Evolutionary conservation across 2,329 filamentous ascomycete species (phyloP), one percentile per base, ranked within the genome.

Genomic region (Talaromyces funiculosus): DNA sequence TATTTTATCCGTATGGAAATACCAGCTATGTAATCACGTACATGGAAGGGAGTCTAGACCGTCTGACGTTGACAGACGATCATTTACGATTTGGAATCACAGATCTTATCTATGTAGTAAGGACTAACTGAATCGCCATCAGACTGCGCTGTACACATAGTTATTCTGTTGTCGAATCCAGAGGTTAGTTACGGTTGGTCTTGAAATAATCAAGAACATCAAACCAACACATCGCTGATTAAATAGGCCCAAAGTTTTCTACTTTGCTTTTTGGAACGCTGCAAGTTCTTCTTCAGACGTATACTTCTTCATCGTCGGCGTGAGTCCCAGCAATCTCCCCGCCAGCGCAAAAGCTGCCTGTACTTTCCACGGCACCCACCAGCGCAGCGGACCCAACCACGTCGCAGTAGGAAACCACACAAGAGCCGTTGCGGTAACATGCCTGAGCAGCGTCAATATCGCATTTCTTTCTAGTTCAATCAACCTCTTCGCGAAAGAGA

Each of bases 291-390:
- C 51, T n/a, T 54, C 51, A 26, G 51, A 54, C 16, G 51, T 54
- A 38, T 54, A 54, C 51, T 38, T 38, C 33, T 54, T 54, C 31
- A 54, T 54, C 31, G 35, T 54, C 33, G 51, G 51, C 12, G 51
- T 54, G 20, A 54, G 51, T 14, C 51, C 51, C 51, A 54, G 51
- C 33, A 53, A 53, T 24, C 49, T 37, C 3, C 49, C 49, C n/a
- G 49, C 29, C 29, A 38, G 18, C 6, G 49, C 49, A 54, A 54
- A 54, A 10, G 18, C 31, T 12, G 31, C 51, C 51, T 54, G 51
- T 33, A 54, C 31, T 33, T 54, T 54, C 51, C 51, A 54, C 31
- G 51, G 51, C 51, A 54, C 51, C 51, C 51, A 54, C 51, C 51
- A 54, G 51, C 51, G 51, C 51, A 54, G 18, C 29, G 51, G 51